These are phyloP conservation scores for Ceratocystis alfenasii DNA, from an alignment of 2,329 filamentous ascomycete genomes.

Conservation along the genomic window DNA sequence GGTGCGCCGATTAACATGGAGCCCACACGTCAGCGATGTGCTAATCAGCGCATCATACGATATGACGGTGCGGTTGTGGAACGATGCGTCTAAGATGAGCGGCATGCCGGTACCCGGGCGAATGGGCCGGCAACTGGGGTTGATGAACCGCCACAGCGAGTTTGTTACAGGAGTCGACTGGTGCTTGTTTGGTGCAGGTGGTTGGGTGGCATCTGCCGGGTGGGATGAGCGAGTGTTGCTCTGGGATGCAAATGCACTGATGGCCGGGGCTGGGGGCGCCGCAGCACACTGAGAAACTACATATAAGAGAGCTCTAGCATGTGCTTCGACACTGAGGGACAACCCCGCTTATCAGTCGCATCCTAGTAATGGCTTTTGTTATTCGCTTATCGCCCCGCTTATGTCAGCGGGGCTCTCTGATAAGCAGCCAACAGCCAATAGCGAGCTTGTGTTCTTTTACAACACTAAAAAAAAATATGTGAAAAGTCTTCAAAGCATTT, in stretches of 20 bases:
- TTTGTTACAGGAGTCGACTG: constrained; percentile 95
- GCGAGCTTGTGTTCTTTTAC: neutral
- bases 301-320: neutral
- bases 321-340: neutral
- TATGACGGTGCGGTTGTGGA: constrained; percentile 95
- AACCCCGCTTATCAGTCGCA: neutral
- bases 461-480: constrained; percentile 1
- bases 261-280: neutral
- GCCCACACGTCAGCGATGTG: constrained; percentile 81
- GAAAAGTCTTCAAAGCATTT: constrained; percentile 7
- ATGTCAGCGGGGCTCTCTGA: constrained; percentile 16
- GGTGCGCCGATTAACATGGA: constrained; percentile 76
- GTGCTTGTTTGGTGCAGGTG: constrained; percentile 90
- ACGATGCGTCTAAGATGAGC: constrained; percentile 47
- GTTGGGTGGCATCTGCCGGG: constrained; percentile 86
- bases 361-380: neutral
- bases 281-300: neutral
- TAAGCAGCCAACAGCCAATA: constrained; percentile 12
- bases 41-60: constrained; percentile 87
- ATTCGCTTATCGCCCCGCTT: constrained; percentile 10
- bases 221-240: constrained; percentile 89
- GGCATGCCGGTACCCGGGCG: constrained; percentile 26
- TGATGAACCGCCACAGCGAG: constrained; percentile 89
- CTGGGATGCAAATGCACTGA: constrained; percentile 65
- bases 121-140: constrained; percentile 60